Percentiles rank a stretch among this genome's conserved stretches.
These are phyloP conservation scores for Globisporangium emineosum DNA, from an alignment of 352 stramenopile genomes.

Conservation along the genomic window DNA sequence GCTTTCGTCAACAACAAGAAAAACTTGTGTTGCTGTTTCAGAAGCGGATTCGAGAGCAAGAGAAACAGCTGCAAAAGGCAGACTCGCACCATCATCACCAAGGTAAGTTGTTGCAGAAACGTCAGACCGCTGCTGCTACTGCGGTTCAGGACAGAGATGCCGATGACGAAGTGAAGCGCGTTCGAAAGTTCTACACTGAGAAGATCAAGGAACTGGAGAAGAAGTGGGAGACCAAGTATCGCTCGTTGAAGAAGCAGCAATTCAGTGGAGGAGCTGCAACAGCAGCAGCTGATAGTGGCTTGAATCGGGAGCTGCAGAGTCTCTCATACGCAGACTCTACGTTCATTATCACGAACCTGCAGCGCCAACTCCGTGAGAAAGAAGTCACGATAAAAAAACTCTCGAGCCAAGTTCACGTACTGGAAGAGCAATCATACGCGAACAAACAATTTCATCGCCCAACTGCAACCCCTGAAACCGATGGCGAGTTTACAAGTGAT, in stretches of 20 bases:
- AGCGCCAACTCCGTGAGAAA: conserved; percentile 23
- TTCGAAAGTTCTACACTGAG: conserved; percentile 67
- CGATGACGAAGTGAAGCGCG: conserved; percentile 40
- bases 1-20: conserved; percentile 81
- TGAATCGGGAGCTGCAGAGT: conserved; percentile 13
- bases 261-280: conserved; percentile 18
- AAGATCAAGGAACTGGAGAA: conserved; percentile 77
- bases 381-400: conserved; percentile 15
- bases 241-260: conserved; percentile 48
- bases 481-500: background rate
- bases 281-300: background rate
- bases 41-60: conserved; percentile 52
- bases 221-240: conserved; percentile 73
- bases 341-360: conserved; percentile 37
- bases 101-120: conserved; percentile 9
- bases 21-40: conserved; percentile 70
- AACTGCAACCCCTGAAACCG: background rate
- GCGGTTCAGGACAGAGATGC: conserved; percentile 16
- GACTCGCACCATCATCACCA: background rate
- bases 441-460: background rate
- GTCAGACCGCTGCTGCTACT: background rate
- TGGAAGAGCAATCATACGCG: background rate
- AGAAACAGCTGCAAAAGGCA: conserved; percentile 29
- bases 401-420: background rate
- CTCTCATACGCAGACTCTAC: conserved; percentile 35